Percentiles rank a stretch among this genome's conserved stretches.
Conservation (phyloP, 2,329 filamentous ascomycete species). For the Harringtonia lauricola region DNA sequence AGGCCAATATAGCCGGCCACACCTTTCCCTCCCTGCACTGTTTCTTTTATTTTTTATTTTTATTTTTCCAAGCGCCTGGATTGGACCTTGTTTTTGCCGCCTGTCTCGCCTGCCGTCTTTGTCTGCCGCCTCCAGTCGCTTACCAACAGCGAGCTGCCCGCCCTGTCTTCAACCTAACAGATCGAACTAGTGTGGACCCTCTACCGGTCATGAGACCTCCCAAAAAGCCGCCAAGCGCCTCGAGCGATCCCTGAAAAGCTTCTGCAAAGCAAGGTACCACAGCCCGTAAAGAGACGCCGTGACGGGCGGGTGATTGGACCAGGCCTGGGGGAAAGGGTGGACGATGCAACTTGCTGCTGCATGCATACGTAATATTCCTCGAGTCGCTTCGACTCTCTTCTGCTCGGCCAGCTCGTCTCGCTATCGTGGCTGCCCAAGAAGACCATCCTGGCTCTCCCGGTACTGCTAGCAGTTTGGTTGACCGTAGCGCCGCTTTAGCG, state of each 20-base stretch:
- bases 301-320: neutral
- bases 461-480: neutral
- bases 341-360: slow-evolving; percentile 2
- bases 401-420: neutral
- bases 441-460: no score
- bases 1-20: no score
- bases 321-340: neutral
- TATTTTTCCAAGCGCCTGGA: no score
- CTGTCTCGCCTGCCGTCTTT: neutral
- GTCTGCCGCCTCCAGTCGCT: no score
- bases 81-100: neutral
- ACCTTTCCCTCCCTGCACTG: neutral
- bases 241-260: slow-evolving; percentile 6
- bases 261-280: slow-evolving; percentile 7
- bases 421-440: no score
- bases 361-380: slow-evolving; percentile 6
- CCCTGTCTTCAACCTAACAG: slow-evolving; percentile 7
- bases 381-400: neutral
- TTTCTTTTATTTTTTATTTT: neutral
- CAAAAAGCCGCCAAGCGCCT: slow-evolving; percentile 4
- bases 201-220: slow-evolving; percentile 11
- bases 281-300: neutral
- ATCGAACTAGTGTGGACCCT: slow-evolving; percentile 5
- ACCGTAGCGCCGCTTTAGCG: no score
- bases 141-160: slow-evolving; percentile 2